Evolutionary conservation across 164 flowering plant genomes (phyloP).

Genomic region (Magnolia sinica): DNA sequence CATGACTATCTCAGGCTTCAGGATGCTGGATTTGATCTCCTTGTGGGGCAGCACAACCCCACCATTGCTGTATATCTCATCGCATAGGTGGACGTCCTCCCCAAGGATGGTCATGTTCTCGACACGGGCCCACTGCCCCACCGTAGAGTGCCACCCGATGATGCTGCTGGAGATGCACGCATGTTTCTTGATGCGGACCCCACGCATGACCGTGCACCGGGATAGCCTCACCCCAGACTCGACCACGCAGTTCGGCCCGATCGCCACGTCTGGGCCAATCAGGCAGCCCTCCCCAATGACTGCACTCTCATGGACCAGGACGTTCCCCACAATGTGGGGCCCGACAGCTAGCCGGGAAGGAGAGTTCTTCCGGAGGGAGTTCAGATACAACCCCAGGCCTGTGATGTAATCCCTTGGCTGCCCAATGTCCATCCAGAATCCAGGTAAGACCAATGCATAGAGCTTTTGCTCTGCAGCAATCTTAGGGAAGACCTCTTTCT

Average conservation of each 20-base stretch:
- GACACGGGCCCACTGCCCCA: slow-evolving; percentile 96
- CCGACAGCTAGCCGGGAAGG: slow-evolving; percentile 67
- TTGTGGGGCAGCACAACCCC: slow-evolving; percentile 97
- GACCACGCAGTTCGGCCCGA: slow-evolving; percentile 92
- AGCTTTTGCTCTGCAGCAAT: slow-evolving; percentile 80
- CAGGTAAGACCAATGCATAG: slow-evolving; percentile 92
- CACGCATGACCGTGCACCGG: slow-evolving; percentile 90
- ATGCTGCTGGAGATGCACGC: slow-evolving; percentile 91
- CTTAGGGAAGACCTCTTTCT: slow-evolving; percentile 89
- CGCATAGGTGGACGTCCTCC: slow-evolving; percentile 93
- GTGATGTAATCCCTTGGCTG: slow-evolving; percentile 95
- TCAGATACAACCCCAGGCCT: slow-evolving; percentile 83
- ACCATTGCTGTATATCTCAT: slow-evolving; percentile 94
- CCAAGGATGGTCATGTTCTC: slow-evolving; percentile 99
- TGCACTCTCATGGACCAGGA: slow-evolving; percentile 80
- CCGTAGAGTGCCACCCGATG: slow-evolving; percentile 97
- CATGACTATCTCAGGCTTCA: slow-evolving; percentile 99
- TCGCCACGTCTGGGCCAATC: slow-evolving; percentile 96
- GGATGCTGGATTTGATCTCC: slow-evolving; percentile 88
- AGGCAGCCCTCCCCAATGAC: slow-evolving; percentile 91
- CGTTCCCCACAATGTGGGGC: slow-evolving; percentile 77
- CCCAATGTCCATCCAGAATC: slow-evolving; percentile 99
- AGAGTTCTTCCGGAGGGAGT: slow-evolving; percentile 70
- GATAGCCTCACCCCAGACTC: slow-evolving; percentile 97
- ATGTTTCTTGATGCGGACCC: slow-evolving; percentile 85